These are phyloP conservation scores for Fusarium scirpi DNA, from an alignment of 2,329 filamentous ascomycete genomes.

Conservation along the genomic window DNA sequence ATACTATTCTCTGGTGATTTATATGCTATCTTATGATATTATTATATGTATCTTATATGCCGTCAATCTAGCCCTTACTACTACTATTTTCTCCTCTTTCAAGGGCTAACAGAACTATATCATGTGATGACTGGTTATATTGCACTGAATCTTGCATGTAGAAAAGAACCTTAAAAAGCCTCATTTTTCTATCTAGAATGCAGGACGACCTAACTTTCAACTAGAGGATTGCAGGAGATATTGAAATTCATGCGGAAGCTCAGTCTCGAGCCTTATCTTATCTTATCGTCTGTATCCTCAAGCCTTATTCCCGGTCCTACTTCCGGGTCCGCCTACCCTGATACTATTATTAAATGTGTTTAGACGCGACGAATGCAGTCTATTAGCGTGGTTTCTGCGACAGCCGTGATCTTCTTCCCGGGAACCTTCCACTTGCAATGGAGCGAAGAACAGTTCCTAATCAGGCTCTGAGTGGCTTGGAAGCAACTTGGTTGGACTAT, in stretches of 20 bases:
- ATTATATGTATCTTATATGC: neutral
- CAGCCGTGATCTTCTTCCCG: too few relatives aligned
- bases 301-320: neutral
- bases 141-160: neutral
- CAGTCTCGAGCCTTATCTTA: neutral
- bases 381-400: too few relatives aligned
- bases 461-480: too few relatives aligned
- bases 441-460: too few relatives aligned
- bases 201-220: neutral
- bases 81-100: neutral
- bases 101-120: neutral
- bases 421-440: too few relatives aligned
- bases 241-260: neutral
- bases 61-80: neutral
- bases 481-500: too few relatives aligned
- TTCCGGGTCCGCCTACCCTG: too few relatives aligned
- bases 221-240: neutral
- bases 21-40: neutral
- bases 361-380: too few relatives aligned
- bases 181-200: too few relatives aligned
- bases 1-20: neutral
- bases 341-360: too few relatives aligned
- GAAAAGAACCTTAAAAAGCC: too few relatives aligned
- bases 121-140: neutral
- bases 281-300: neutral